Conservation (phyloP, 495 filamentous ascomycete species). For the Neurospora sublineolata region DNA sequence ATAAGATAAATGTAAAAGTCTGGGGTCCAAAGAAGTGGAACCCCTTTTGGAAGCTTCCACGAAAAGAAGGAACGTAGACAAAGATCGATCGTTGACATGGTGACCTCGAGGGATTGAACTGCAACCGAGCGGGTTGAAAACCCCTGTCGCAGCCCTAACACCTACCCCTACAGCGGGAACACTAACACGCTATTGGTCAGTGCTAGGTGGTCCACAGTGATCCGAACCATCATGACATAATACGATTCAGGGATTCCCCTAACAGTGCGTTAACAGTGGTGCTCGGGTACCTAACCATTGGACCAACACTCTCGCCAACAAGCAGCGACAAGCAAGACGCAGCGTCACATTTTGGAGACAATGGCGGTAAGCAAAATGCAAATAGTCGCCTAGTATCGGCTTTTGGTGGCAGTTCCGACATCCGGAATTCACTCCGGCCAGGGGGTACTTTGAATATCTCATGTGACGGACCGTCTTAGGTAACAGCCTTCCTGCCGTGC, state of each 20-base stretch:
- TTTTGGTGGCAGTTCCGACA: background rate
- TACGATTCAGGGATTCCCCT: background rate
- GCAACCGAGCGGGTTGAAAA: background rate
- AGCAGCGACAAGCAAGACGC: background rate
- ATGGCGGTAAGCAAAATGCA: background rate
- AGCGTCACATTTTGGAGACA: background rate
- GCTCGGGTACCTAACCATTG: background rate
- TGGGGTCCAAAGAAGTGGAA: background rate
- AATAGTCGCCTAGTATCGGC: background rate
- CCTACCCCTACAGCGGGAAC: background rate
- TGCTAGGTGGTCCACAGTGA: background rate
- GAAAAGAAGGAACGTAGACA: background rate
- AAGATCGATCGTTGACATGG: background rate
- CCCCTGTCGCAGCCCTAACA: background rate
- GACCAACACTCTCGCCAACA: background rate
- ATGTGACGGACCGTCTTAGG: background rate
- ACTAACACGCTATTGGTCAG: background rate
- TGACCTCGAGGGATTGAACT: background rate
- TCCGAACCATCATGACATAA: background rate
- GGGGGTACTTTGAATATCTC: background rate
- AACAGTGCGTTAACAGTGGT: background rate
- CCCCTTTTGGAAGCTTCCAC: background rate
- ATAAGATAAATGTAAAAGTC: background rate
- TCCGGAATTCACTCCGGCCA: background rate
- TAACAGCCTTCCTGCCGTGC: background rate